phyloP scores from a whole-genome alignment of 2,329 filamentous ascomycete species.

The Colletotrichum nymphaeae region DNA sequence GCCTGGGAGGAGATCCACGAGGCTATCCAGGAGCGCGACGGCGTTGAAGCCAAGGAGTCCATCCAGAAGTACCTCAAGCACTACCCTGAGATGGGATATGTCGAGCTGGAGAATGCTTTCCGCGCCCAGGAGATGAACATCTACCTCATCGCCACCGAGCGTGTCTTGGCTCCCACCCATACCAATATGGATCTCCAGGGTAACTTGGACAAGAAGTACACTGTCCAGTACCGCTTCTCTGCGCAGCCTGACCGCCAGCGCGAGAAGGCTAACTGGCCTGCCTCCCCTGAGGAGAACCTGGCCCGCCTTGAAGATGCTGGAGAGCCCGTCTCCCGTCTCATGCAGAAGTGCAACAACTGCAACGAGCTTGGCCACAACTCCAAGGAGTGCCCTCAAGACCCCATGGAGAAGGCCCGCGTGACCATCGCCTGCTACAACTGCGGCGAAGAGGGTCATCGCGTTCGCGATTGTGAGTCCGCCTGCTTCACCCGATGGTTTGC shows the following conservation, averaged over 20 bases:
- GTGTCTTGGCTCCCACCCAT: conserved; percentile 64
- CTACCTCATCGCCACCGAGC: conserved; percentile 73
- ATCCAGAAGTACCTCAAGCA: conserved; percentile 72
- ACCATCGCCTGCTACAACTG: conserved; percentile 75
- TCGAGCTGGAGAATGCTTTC: conserved; percentile 70
- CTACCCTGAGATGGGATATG: conserved; percentile 66
- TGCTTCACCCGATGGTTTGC: not conserved
- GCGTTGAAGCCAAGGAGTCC: conserved; percentile 72
- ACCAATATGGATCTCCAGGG: conserved; percentile 81
- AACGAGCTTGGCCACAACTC: conserved; percentile 70
- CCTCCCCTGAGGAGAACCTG: conserved; percentile 68
- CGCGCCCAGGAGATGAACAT: conserved; percentile 64
- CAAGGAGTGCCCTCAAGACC: conserved; percentile 71
- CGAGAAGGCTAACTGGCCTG: conserved; percentile 71
- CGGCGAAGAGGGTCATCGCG: conserved; percentile 70
- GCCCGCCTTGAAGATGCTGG: conserved; percentile 74
- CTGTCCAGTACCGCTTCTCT: conserved; percentile 71
- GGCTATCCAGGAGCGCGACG: conserved; percentile 65
- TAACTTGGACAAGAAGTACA: conserved; percentile 72
- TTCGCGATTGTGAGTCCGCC: conserved; percentile 73
- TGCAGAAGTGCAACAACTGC: conserved; percentile 74
- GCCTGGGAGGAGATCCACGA: conserved; percentile 68
- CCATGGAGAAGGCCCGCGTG: conserved; percentile 56
- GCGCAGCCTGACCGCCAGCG: conserved; percentile 67
- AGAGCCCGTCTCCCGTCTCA: conserved; percentile 68